Conservation (phyloP, 345 rosid genomes). For the Hevea brasiliensis region DNA sequence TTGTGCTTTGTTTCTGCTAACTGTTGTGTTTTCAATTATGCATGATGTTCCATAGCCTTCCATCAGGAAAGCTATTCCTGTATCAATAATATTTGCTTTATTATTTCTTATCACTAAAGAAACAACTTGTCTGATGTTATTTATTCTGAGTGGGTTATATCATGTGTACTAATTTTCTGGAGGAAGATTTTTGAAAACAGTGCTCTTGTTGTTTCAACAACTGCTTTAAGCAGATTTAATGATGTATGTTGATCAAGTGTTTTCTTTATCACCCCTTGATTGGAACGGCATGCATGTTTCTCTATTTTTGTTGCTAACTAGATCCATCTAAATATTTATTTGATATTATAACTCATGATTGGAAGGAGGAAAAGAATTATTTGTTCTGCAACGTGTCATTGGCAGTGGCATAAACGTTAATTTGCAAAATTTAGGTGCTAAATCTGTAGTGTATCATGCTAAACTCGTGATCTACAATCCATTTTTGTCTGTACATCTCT, state of each 20-base stretch:
- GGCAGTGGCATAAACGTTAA: constrained; percentile 29
- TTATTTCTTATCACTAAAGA: background rate
- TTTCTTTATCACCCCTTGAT: background rate
- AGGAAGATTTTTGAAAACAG: too few relatives aligned
- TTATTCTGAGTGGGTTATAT: too few relatives aligned
- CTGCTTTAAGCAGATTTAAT: background rate
- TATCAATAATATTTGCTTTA: background rate
- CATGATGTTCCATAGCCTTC: background rate
- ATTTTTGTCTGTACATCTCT: constrained; percentile 18
- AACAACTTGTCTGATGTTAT: too few relatives aligned
- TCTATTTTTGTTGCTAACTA: background rate
- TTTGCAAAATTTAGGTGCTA: constrained; percentile 20
- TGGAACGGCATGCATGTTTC: background rate
- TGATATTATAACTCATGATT: background rate
- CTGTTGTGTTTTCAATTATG: background rate
- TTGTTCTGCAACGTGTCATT: constrained; percentile 18
- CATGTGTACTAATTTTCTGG: background rate
- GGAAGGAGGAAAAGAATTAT: background rate
- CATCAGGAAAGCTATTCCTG: background rate
- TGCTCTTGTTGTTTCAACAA: background rate
- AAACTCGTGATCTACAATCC: constrained; percentile 23
- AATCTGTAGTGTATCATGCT: constrained; percentile 22
- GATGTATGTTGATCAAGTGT: background rate
- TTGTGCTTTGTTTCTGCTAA: background rate
- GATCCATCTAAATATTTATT: background rate